Percentiles rank a stretch among this genome's conserved stretches.
Evolutionary conservation across 2,329 filamentous ascomycete genomes (phyloP).

Genomic region (Gremmenia infestans): DNA sequence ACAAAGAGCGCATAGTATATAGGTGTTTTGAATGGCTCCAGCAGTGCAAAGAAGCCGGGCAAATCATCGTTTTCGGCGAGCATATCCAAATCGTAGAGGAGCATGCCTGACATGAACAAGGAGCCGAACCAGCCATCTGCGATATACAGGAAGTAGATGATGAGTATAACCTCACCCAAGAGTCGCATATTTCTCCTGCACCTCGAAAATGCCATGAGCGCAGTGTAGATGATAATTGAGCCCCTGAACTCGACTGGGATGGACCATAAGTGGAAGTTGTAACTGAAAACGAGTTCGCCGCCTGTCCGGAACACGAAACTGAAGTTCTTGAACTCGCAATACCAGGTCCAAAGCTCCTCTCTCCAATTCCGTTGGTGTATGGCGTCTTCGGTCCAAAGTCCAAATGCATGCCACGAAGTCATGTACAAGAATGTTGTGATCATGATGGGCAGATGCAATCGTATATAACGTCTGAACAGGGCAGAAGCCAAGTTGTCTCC

Average conservation of each 20-base stretch:
- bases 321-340: conserved; percentile 58
- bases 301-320: conserved; percentile 58
- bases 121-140: conserved; percentile 58
- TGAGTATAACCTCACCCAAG: conserved; percentile 45
- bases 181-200: conserved; percentile 50
- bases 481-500: conserved; percentile 40
- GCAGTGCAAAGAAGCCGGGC: conserved; percentile 41
- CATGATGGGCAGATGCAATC: conserved; percentile 42
- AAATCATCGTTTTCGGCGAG: conserved; percentile 45
- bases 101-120: conserved; percentile 55
- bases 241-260: conserved; percentile 60
- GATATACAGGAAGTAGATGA: conserved; percentile 62
- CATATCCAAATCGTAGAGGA: conserved; percentile 56
- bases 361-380: conserved; percentile 17
- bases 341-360: conserved; percentile 28
- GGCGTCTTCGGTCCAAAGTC: conserved; percentile 20
- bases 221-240: conserved; percentile 56
- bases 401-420: conserved; percentile 26
- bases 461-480: conserved; percentile 42
- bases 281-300: conserved; percentile 48
- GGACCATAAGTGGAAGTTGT: conserved; percentile 50
- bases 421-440: conserved; percentile 38
- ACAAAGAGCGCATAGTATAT: conserved; percentile 49
- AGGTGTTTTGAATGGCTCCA: conserved; percentile 43
- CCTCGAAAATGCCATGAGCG: conserved; percentile 50